Base-by-base conservation (phyloP, 2,329 filamentous ascomycete genomes). In the Zopfia rhizophila region DNA sequence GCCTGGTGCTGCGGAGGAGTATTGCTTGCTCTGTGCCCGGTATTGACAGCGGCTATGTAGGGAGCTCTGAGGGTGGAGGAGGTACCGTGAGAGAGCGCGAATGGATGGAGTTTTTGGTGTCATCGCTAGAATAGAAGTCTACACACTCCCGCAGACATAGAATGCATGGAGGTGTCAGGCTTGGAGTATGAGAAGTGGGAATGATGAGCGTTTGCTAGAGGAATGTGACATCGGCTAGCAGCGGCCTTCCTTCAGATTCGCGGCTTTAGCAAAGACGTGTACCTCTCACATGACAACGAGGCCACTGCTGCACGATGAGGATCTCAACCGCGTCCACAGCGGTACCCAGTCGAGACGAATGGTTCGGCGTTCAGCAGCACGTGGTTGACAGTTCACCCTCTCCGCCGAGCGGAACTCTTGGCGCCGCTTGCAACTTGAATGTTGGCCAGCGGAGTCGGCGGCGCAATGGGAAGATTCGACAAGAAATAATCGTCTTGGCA, bases 1-100 rank as follows among this genome's bases (percentile, higher is more conserved):
- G 36, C 71, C 73, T n/a, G 66, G 72, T 55, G 65, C 79, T 7
- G 66, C 66, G 7, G 78, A 71, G 14, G 82, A 80, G 68, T 84
- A 82, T 21, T 60, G 56, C 49, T 62, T 63, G 47, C 22, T 44
- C 16, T 55, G 55, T 18, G 45, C 17, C 13, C 46, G 64, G 22
- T 58, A 49, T 21, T 49, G 61, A 46, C 60, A 61, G 27, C 45
- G 58, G 2, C 63, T 44, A 36, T 58, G 62, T 13, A 62, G 44
- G 4, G 61, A 46, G n/a, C 58, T 42, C 41, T 65, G 64, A 4
- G 61, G 61, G 23, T 59, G 61, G 32, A 65, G 59, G 37, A 68
- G 58, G 42, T 55, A 65, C 4, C 59, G 62, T 45, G 63, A 65
- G 24, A 70, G 49, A 16, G 61, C 41, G 49, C 65, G 69, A 11